Evolutionary conservation across 2,329 filamentous ascomycete species (phyloP).

Genomic region (Pseudocercospora pini-densiflorae): DNA sequence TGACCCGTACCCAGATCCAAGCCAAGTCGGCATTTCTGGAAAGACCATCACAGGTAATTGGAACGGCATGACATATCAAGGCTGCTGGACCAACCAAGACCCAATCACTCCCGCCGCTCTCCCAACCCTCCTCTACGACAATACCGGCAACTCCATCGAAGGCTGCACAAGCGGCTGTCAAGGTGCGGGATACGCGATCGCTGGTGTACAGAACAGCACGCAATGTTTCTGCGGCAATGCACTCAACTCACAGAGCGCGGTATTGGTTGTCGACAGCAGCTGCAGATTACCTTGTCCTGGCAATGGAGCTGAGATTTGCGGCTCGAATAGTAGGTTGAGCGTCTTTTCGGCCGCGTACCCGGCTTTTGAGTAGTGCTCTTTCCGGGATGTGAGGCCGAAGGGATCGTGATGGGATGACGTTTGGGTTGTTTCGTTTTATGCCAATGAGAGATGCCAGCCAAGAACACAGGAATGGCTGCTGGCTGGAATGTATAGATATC

Average conservation of each 20-base stretch:
- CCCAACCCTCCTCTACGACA: slow-evolving; percentile 29
- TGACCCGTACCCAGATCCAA: slow-evolving; percentile 32
- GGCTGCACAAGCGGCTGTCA: slow-evolving; percentile 36
- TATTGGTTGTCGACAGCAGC: slow-evolving; percentile 34
- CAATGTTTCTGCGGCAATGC: slow-evolving; percentile 42
- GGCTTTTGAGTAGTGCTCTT: slow-evolving; percentile 16
- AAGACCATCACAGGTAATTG: slow-evolving; percentile 15
- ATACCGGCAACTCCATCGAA: slow-evolving; percentile 35
- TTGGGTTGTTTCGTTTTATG: not conserved
- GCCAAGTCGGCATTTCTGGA: slow-evolving; percentile 1
- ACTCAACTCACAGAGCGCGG: slow-evolving; percentile 27
- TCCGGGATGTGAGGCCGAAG: not conserved
- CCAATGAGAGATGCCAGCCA: not conserved
- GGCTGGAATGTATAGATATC: not conserved
- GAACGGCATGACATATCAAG: slow-evolving; percentile 39
- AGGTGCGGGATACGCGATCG: slow-evolving; percentile 37
- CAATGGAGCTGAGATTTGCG: slow-evolving; percentile 37
- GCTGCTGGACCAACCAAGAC: slow-evolving; percentile 40
- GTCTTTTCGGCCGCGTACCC: slow-evolving; percentile 30
- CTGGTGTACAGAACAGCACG: slow-evolving; percentile 39
- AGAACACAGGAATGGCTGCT: not conserved
- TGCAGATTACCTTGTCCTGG: slow-evolving; percentile 38
- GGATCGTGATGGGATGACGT: not conserved
- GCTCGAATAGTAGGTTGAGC: slow-evolving; percentile 32
- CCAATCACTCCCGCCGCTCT: slow-evolving; percentile 28